Evolutionary conservation across 768 basidiomycete species (phyloP), one percentile per base, ranked within the genome.

Genomic region (Macrolepiota albuminosa): DNA sequence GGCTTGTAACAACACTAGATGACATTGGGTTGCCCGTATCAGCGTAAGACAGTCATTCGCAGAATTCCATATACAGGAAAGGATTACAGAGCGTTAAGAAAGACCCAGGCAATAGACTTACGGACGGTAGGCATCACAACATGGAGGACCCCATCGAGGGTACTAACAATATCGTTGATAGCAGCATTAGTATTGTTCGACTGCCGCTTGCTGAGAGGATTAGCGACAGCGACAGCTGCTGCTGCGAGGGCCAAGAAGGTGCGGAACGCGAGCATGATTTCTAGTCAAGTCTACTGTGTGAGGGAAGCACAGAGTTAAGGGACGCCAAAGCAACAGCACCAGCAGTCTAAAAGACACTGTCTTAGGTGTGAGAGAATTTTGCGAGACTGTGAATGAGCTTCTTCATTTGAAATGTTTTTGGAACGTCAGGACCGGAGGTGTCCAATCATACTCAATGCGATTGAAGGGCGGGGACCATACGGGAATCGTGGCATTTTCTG

Each of bases 181-280:
- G 65, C 67, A 18, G 64, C 45, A 48, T 74, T 75, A 50, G 73
- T 75, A 61, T 75, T 75, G 26, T 70, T 68, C 37, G 68, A 45
- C 64, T 74, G 73, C 56, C 73, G 70, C 45, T 63, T 46, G 42
- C 52, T 39, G 57, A 75, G 66, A 37, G 68, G 68, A 54, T 68
- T 70, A 42, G 73, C 74, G 46, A 72, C 59, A 31, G 62, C 70
- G 42, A 67, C 58, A 31, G 67, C 65, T 47, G 69, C 63, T 29
- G 69, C 66, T 24, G 70, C 67, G 37, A 76, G 65, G 42, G 69
- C 63, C 45, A 72, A 61, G 46, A 74, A 45, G 57, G 68, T 56
- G 57, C 69, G 69, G 60, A 72, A 64, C 31, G 61, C 62, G 59
- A 75, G 63, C 74, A 75, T 75, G 40, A 54, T 66, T 58, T 56